These are phyloP conservation scores for Pythium folliculosum DNA, from an alignment of 352 stramenopile genomes.

Conservation along the genomic window DNA sequence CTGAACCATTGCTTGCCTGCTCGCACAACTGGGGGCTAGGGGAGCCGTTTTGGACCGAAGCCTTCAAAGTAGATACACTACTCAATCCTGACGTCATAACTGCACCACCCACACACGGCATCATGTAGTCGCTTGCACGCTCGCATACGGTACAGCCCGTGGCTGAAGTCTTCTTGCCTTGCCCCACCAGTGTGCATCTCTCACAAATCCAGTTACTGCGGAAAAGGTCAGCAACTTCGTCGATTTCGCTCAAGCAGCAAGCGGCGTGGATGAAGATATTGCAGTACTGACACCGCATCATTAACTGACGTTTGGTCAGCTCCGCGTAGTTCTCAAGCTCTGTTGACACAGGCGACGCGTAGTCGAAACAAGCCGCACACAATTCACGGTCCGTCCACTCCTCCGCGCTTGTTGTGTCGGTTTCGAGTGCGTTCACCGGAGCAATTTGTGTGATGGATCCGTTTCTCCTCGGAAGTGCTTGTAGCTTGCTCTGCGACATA, in stretches of 20 bases:
- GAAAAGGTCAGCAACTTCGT: conserved; percentile 53
- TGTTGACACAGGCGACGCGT: conserved; percentile 49
- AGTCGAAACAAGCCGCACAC: conserved; percentile 81
- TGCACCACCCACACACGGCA: conserved; percentile 53
- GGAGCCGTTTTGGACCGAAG: background rate
- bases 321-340: conserved; percentile 47
- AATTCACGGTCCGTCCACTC: conserved; percentile 72
- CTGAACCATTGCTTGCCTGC: conserved; percentile 26
- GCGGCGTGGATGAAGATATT: conserved; percentile 80
- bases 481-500: conserved; percentile 55
- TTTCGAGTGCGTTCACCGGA: background rate
- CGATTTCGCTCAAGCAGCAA: conserved; percentile 79
- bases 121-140: conserved; percentile 74
- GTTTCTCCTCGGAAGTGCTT: conserved; percentile 16
- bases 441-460: background rate
- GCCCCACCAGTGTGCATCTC: conserved; percentile 57
- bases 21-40: background rate
- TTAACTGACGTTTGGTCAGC: conserved; percentile 74
- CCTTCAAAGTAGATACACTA: background rate
- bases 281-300: conserved; percentile 87
- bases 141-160: conserved; percentile 67
- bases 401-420: conserved; percentile 4
- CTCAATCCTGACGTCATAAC: background rate
- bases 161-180: conserved; percentile 32
- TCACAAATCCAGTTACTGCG: conserved; percentile 88